Evolutionary conservation across 805 yeast species (phyloP), one percentile per base, ranked within the genome.

Genomic region (Novakomyces olei): DNA sequence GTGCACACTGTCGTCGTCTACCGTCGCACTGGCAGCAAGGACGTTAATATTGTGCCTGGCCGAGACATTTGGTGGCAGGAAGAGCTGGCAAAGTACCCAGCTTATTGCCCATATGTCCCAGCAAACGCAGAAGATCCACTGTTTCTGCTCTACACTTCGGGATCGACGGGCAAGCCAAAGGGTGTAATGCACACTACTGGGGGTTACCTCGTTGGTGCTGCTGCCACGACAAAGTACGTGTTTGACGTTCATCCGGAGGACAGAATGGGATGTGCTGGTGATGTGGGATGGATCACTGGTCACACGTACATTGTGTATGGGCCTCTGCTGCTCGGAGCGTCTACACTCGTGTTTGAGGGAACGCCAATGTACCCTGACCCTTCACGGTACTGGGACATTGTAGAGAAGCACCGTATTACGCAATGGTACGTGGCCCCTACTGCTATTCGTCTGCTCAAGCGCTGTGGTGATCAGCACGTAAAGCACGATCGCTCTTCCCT

Each of bases 341-440:
- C 96, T 30, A 72, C 94, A 6, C 76, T 88, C 34, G 78, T 85
- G 36, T 88, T 88, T 51, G 96, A 88, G 62, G 88, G 93, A 38
- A 88, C 98, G 14, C 96, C 98, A 25, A 94, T 93, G 24, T 80
- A 81, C 57, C 98, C 96, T 44, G 73, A 76, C 49, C 83, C 70
- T 51, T 80, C 92, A 37, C 71, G 98, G 57, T 85, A 80, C 63
- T 88, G 96, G 95, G 76, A 83, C 55, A 83, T 88, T 47, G 76
- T 88, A 41, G 92, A 83, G 55, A 67, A 75, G 54, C 70, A 88
- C 61, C 73, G 66, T 58, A 94, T 80, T 33, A 83, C 91, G 35
- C 95, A 83, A 51, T 85, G 88, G 62, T 88, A 88, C 56, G 93
- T 88, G 43, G 98, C 98, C 5, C 98, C 98, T 51, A 88, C 98